These are phyloP conservation scores for Penicillium sp. DNA, from an alignment of 2,329 filamentous ascomycete species.

Conservation along the genomic window DNA sequence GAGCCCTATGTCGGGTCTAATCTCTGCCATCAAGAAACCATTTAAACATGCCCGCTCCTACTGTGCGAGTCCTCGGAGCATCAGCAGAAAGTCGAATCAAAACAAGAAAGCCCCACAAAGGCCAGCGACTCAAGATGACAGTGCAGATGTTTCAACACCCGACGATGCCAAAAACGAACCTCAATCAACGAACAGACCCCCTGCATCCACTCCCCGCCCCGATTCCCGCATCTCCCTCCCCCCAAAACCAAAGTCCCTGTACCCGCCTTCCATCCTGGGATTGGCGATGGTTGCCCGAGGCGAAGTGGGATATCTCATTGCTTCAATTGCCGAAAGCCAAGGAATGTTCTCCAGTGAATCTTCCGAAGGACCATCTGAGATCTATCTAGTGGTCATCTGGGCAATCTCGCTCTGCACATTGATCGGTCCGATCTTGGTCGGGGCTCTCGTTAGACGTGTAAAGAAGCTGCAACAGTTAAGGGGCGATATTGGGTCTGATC, in stretches of 20 bases:
- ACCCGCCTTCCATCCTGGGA: constrained; percentile 65
- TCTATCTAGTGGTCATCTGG: constrained; percentile 56
- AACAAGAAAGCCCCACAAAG: background rate
- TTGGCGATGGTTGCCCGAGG: constrained; percentile 73
- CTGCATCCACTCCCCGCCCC: background rate
- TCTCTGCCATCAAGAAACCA: background rate
- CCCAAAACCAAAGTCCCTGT: constrained; percentile 59
- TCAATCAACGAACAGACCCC: background rate
- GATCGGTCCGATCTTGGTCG: constrained; percentile 54
- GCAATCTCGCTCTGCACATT: constrained; percentile 58
- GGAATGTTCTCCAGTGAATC: constrained; percentile 43
- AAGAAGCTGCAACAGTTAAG: constrained; percentile 38
- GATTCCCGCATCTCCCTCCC: constrained; percentile 14
- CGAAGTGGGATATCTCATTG: constrained; percentile 76
- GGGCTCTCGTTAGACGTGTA: constrained; percentile 49
- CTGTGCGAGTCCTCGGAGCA: background rate
- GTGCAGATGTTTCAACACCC: no score
- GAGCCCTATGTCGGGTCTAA: constrained; percentile 8
- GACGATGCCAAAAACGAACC: background rate
- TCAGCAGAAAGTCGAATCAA: background rate
- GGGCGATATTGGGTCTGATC: constrained; percentile 31
- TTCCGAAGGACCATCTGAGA: constrained; percentile 38
- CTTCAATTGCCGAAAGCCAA: constrained; percentile 60
- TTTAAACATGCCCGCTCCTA: constrained; percentile 8
- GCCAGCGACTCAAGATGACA: background rate